Conservation (phyloP, 306 rosid genomes). For the Lathyrus aphaca region DNA sequence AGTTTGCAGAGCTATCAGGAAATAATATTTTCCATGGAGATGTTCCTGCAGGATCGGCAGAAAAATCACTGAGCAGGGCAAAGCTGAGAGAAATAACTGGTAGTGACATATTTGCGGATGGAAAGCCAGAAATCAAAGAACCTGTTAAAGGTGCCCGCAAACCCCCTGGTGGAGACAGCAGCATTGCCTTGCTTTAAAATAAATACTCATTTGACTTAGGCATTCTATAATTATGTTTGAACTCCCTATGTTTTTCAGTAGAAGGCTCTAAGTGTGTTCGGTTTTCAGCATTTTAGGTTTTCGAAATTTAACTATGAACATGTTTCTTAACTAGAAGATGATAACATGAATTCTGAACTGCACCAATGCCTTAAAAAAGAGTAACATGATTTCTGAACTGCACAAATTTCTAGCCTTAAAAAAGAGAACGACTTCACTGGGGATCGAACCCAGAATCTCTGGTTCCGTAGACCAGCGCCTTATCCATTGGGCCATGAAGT, state of each 20-base stretch:
- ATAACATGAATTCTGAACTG: too few relatives aligned
- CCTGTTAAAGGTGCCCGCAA: conserved; percentile 75
- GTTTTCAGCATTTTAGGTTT: too few relatives aligned
- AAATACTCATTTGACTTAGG: not conserved
- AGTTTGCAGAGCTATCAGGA: conserved; percentile 86
- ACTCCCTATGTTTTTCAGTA: too few relatives aligned
- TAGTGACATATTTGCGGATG: conserved; percentile 88
- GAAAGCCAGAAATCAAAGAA: conserved; percentile 71
- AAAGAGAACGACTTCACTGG: conserved; percentile 51
- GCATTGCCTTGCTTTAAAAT: conserved; percentile 75
- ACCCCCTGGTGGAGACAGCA: conserved; percentile 97
- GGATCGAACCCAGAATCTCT: conserved; percentile 99
- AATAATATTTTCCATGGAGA: conserved; percentile 82
- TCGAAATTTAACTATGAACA: too few relatives aligned
- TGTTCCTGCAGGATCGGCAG: conserved; percentile 72
- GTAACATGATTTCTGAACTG: too few relatives aligned
- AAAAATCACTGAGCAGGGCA: conserved; percentile 81
- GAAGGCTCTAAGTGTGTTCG: too few relatives aligned
- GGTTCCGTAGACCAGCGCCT: conserved; percentile 98
- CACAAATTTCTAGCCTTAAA: too few relatives aligned
- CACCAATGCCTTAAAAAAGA: too few relatives aligned
- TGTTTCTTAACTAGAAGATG: too few relatives aligned
- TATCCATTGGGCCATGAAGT: conserved; percentile 75
- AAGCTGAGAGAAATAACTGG: conserved; percentile 93
- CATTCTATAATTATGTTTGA: too few relatives aligned